Evolutionary conservation across 1,139 yeast species (phyloP).

Genomic region (Yamadazyma kanchanaburiensis): DNA sequence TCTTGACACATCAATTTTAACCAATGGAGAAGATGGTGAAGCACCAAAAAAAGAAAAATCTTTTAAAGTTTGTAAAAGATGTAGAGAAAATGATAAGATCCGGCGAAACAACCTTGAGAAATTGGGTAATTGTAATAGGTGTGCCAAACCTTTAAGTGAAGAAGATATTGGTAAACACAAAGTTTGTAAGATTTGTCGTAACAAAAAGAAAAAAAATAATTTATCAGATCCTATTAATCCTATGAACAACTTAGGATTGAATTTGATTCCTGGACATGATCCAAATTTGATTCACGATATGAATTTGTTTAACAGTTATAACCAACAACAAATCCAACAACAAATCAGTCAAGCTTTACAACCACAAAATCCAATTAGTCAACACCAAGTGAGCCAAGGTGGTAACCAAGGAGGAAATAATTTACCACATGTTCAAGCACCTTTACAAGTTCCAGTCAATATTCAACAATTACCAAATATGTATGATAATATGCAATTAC

Average conservation of each 20-base stretch:
- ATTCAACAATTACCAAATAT: conserved; percentile 7
- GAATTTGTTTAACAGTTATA: conserved; percentile 6
- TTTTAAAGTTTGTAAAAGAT: conserved; percentile 60
- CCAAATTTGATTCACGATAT: conserved; percentile 7
- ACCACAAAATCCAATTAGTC: conserved; percentile 13
- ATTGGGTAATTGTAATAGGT: conserved; percentile 59
- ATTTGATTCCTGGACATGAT: conserved; percentile 5
- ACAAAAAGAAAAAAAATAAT: conserved; percentile 42
- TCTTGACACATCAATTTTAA: conserved; percentile 41
- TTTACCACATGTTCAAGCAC: conserved; percentile 7
- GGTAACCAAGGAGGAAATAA: conserved; percentile 8
- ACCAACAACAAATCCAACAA: conserved; percentile 13
- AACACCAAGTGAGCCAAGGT: conserved; percentile 5
- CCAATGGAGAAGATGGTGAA: conserved; percentile 10
- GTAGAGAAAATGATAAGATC: conserved; percentile 59
- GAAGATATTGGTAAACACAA: conserved; percentile 51
- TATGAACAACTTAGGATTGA: conserved; percentile 2
- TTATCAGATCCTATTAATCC: conserved; percentile 5
- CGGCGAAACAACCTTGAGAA: conserved; percentile 55
- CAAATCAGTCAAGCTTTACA: conserved; percentile 14
- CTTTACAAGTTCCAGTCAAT: conserved; percentile 3
- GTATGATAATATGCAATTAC: conserved; percentile 7
- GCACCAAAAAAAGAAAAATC: conserved; percentile 22
- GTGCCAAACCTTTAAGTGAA: conserved; percentile 47
- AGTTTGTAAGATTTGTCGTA: conserved; percentile 52